These are phyloP conservation scores for Monilinia aucupariae DNA, from an alignment of 2,329 filamentous ascomycete genomes.

Conservation along the genomic window DNA sequence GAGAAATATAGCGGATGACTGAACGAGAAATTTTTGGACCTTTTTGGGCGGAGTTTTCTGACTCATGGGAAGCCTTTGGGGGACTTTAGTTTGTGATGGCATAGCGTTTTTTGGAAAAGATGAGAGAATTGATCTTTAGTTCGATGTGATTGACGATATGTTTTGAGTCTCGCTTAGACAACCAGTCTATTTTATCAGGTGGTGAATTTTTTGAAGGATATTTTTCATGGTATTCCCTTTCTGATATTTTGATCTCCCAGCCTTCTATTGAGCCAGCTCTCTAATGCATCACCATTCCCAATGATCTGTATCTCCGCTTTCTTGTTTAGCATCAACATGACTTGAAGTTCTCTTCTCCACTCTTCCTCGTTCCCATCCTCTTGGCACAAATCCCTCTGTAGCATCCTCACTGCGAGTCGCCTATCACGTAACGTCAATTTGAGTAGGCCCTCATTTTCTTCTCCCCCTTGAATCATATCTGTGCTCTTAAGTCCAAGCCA, in stretches of 20 bases:
- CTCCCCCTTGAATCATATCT: constrained; percentile 24
- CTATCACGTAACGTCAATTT: constrained; percentile 41
- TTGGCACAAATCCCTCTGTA: constrained; percentile 41
- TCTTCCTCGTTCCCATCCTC: constrained; percentile 34
- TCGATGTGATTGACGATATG: background rate
- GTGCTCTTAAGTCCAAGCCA: constrained; percentile 56
- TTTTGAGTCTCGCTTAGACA: background rate
- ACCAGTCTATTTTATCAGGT: background rate
- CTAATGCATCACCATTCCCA: constrained; percentile 39
- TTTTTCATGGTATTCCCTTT: background rate
- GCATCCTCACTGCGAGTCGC: constrained; percentile 48
- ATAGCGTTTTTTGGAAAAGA: background rate
- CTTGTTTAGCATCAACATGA: constrained; percentile 66
- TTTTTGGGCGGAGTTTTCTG: background rate
- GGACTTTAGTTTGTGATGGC: background rate
- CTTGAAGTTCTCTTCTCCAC: constrained; percentile 55
- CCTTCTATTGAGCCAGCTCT: constrained; percentile 32
- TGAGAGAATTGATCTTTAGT: background rate
- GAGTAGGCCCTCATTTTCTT: constrained; percentile 8
- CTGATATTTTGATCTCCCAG: constrained; percentile 1
- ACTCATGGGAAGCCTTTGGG: background rate
- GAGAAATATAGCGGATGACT: background rate
- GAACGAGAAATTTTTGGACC: background rate
- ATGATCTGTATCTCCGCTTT: constrained; percentile 76
- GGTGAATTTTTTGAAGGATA: background rate